Percentiles rank a stretch among this genome's conserved stretches.
Evolutionary conservation across 2,329 filamentous ascomycete species (phyloP).

Genomic region (Tothia fuscella): DNA sequence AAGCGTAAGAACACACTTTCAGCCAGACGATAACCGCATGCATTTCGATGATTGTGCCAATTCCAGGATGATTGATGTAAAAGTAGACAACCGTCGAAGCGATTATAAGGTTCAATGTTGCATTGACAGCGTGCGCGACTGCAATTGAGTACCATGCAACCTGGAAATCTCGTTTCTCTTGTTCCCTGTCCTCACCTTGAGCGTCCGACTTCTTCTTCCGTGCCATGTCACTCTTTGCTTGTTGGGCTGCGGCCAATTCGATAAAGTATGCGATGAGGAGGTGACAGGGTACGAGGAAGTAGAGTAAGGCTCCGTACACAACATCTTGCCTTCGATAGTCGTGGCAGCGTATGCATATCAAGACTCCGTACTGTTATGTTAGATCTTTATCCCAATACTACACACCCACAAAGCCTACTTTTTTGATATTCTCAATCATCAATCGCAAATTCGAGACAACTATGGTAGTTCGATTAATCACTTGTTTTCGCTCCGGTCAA

Average conservation of each 20-base stretch:
- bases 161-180: conserved; percentile 52
- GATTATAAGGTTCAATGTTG: conserved; percentile 65
- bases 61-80: conserved; percentile 81
- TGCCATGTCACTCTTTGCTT: conserved; percentile 58
- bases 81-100: conserved; percentile 83
- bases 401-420: conserved; percentile 40
- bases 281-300: conserved; percentile 80
- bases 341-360: conserved; percentile 85
- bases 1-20: conserved; percentile 89
- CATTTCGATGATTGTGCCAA: conserved; percentile 80
- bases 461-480: conserved; percentile 23
- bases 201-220: conserved; percentile 40
- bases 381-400: not conserved
- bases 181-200: conserved; percentile 39
- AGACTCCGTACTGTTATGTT: conserved; percentile 65
- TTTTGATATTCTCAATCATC: conserved; percentile 94
- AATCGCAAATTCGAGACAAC: conserved; percentile 88
- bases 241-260: conserved; percentile 68
- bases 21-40: conserved; percentile 94
- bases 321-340: conserved; percentile 74
- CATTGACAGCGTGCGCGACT: conserved; percentile 70
- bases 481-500: not conserved
- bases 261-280: conserved; percentile 84
- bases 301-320: conserved; percentile 62
- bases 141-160: conserved; percentile 71